Percentiles rank a stretch among this genome's conserved stretches.
Evolutionary conservation across 305 asterid species (phyloP).

Genomic region (Fraxinus velutina): DNA sequence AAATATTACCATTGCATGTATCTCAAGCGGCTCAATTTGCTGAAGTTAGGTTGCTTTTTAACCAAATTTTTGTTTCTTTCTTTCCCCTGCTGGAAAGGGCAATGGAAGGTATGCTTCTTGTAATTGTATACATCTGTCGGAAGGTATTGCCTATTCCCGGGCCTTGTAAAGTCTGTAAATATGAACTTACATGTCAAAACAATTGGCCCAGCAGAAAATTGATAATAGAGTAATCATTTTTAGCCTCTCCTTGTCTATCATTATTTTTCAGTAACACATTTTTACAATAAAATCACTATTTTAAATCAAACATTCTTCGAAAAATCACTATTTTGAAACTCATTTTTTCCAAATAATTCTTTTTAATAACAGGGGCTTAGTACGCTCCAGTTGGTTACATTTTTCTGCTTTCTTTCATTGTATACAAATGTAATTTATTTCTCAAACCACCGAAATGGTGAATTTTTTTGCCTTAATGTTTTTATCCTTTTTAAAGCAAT

Average conservation of each 20-base stretch:
- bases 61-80: conserved; percentile 17
- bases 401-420: background rate
- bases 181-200: conserved; percentile 31
- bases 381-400: background rate
- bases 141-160: conserved; percentile 35
- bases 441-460: background rate
- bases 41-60: conserved; percentile 21
- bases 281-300: background rate
- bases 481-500: no score
- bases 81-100: conserved; percentile 31
- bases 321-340: background rate
- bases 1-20: conserved; percentile 40
- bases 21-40: conserved; percentile 37
- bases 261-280: background rate
- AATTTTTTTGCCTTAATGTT: background rate
- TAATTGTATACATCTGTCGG: conserved; percentile 53
- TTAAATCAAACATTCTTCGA: background rate
- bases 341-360: background rate
- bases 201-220: conserved; percentile 29
- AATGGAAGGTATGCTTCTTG: conserved; percentile 50
- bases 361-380: background rate
- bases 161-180: conserved; percentile 73
- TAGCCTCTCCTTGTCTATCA: background rate
- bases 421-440: background rate
- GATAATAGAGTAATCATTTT: conserved; percentile 3